Conservation (phyloP, 2,329 filamentous ascomycete species). For the Aspergillus sp. region DNA sequence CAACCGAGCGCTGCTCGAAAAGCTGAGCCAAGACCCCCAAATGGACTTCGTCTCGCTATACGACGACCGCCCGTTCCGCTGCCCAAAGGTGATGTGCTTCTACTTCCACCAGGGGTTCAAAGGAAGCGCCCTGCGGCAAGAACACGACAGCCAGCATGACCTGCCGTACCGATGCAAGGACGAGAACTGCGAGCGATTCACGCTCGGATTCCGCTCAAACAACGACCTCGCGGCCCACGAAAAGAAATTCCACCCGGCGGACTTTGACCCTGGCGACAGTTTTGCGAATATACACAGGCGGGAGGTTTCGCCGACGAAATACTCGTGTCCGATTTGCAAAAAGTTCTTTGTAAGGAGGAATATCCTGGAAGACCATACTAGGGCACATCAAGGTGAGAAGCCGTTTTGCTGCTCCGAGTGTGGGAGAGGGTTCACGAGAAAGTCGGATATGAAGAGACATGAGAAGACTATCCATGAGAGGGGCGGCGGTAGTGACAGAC, state of each 20-base stretch:
- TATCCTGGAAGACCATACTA: conserved; percentile 2
- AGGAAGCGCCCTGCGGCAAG: not conserved
- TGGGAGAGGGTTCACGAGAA: not conserved
- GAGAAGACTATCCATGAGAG: not conserved
- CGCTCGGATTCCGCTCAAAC: not conserved
- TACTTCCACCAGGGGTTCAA: conserved; percentile 4
- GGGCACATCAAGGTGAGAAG: conserved; percentile 1
- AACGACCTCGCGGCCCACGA: not conserved
- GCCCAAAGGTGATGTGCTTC: not conserved
- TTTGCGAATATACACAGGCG: not conserved
- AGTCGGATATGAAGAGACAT: conserved; percentile 2
- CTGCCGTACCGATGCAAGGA: not conserved
- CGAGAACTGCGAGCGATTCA: not conserved
- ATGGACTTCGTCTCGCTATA: not conserved
- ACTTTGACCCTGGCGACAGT: not conserved
- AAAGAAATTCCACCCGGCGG: conserved; percentile 2
- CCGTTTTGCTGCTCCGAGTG: conserved; percentile 3
- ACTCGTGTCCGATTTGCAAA: not conserved
- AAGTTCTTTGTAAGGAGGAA: not conserved
- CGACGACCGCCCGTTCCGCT: not conserved
- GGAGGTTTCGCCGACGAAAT: not conserved
- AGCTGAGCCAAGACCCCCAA: not conserved
- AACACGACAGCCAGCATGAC: not conserved
- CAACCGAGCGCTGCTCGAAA: not conserved
- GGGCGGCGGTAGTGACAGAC: not conserved